Conservation (phyloP, 352 stramenopile genomes). For the Pythium rhizo-oryzae region DNA sequence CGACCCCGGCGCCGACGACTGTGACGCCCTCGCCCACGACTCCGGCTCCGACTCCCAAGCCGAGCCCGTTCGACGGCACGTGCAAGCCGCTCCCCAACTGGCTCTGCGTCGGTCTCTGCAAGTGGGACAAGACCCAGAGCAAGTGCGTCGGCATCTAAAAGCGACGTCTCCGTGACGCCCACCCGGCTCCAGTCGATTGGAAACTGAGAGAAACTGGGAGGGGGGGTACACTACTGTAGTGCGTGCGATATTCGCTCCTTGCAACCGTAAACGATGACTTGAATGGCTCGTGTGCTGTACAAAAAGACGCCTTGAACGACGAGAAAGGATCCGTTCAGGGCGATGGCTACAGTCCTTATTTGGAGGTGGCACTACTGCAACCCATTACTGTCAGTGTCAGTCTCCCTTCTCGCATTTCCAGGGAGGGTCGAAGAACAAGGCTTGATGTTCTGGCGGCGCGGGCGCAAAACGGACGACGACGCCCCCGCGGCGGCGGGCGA, state of each 20-base stretch:
- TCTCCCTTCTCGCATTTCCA: background rate
- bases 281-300: too few relatives aligned
- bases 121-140: conserved; percentile 15
- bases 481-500: conserved; percentile 22
- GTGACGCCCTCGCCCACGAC: conserved; percentile 5
- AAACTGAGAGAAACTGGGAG: background rate
- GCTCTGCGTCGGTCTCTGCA: conserved; percentile 24
- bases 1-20: conserved; percentile 8
- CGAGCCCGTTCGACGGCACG: background rate
- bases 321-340: background rate
- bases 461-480: conserved; percentile 28
- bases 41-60: conserved; percentile 2
- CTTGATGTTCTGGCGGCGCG: conserved; percentile 67
- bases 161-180: background rate
- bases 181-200: background rate
- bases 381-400: background rate
- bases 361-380: background rate
- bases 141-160: conserved; percentile 20
- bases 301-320: too few relatives aligned
- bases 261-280: too few relatives aligned
- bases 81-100: conserved; percentile 21
- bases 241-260: too few relatives aligned
- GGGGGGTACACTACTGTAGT: too few relatives aligned
- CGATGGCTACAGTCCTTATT: background rate
- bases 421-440: background rate